These are phyloP conservation scores for Ophiocordyceps unilateralis DNA, from an alignment of 2,329 filamentous ascomycete genomes.

Conservation along the genomic window DNA sequence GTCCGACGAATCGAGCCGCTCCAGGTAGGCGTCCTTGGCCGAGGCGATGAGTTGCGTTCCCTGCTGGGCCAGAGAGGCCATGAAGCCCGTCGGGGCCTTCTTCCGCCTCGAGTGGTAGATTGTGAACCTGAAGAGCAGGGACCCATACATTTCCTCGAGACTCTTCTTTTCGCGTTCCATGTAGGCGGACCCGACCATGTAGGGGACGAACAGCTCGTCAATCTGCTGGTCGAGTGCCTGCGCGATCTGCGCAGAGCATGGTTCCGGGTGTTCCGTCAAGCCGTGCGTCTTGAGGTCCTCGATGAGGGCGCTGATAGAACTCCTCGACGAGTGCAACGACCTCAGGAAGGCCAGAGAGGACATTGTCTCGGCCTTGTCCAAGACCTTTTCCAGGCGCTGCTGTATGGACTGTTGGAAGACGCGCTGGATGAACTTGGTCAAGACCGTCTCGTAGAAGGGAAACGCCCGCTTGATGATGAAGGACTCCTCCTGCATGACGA, in stretches of 20 bases:
- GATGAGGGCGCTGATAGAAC: slow-evolving; percentile 71
- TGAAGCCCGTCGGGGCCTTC: slow-evolving; percentile 80
- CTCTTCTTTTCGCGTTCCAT: slow-evolving; percentile 53
- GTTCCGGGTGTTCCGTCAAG: slow-evolving; percentile 85
- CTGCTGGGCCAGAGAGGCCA: slow-evolving; percentile 78
- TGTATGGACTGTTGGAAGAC: slow-evolving; percentile 98
- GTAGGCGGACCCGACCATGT: slow-evolving; percentile 51
- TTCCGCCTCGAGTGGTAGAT: slow-evolving; percentile 83
- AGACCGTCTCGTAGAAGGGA: slow-evolving; percentile 85
- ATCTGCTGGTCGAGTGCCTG: slow-evolving; percentile 57
- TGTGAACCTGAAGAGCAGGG: slow-evolving; percentile 87
- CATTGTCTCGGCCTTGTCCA: slow-evolving; percentile 84
- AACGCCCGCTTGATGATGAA: slow-evolving; percentile 94
- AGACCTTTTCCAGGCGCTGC: slow-evolving; percentile 83
- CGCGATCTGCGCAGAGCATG: slow-evolving; percentile 71
- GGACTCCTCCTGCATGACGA: slow-evolving; percentile 93
- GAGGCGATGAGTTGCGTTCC: slow-evolving; percentile 77
- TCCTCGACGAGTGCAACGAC: slow-evolving; percentile 76
- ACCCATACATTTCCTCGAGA: slow-evolving; percentile 71
- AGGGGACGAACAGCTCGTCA: slow-evolving; percentile 61
- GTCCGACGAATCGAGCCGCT: slow-evolving; percentile 75
- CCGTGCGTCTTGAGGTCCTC: slow-evolving; percentile 92
- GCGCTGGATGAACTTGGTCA: slow-evolving; percentile 83
- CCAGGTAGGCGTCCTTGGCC: slow-evolving; percentile 81
- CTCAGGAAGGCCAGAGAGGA: slow-evolving; percentile 85